Base-by-base conservation (phyloP, 2,329 filamentous ascomycete genomes). In the Alternaria sp. region DNA sequence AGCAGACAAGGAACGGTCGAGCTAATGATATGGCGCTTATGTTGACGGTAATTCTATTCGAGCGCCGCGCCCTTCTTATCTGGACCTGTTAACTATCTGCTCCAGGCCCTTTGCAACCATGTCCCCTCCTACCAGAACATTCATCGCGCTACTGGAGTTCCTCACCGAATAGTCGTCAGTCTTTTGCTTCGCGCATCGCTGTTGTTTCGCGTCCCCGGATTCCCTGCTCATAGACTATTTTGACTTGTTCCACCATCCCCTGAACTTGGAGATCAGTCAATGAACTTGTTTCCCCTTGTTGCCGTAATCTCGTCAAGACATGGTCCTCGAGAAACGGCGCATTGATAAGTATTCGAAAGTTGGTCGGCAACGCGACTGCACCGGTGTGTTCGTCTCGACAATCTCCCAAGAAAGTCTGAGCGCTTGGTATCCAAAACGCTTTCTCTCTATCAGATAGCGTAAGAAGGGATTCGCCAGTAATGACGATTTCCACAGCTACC, bases 121-220 rank as follows among this genome's bases (percentile, higher is more conserved):
- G n/a, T 3, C 36, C 3, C 36, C 36, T 17, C 3, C 36, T 40
- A 40, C n/a, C n/a, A 40, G 3, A 0, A 40, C 2, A 6, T 40
- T 40, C 4, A 17, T 40, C 36, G 15, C 36, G 36, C 3, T 40
- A 0, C 0, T 40, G 3, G n/a, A 40, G 2, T 5, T 40, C 36
- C 0, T 1, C 3, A 40, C 36, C n/a, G 9, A 40, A 10, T 0
- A 3, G 15, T 40, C 15, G 63, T 64, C 6, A 61, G 64, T 19
- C 28, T 72, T 10, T 32, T 9, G 26, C 47, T 13, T 21, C 30
- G 26, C 26, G 26, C 47, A 50, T 4, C 26, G 28, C 26, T n/a
- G 47, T 1, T 32, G n/a, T 50, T 50, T 32, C 47, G 6, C 11
- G 30, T n/a, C 26, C 17, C 30, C 5, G 26, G 0, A 11, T 11